Percentiles rank a stretch among this genome's conserved stretches.
Conservation (phyloP, 2,329 filamentous ascomycete genomes). For the Phaeosphaeria sp. region DNA sequence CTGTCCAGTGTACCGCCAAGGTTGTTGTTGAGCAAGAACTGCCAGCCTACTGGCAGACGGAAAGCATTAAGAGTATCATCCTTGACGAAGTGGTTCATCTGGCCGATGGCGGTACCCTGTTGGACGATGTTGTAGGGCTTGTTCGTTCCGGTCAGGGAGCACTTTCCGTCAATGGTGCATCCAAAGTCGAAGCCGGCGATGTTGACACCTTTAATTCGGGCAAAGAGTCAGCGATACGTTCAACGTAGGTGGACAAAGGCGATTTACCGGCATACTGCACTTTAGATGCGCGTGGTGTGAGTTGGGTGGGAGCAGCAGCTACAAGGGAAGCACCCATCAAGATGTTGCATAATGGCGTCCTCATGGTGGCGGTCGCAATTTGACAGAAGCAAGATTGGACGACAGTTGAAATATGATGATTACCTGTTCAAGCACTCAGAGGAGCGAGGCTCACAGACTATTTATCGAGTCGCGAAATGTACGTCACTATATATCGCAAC, state of each 20-base stretch:
- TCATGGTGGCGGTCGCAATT: slow-evolving; percentile 3
- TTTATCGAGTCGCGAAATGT: not conserved
- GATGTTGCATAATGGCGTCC: slow-evolving; percentile 2
- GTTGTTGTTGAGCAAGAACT: slow-evolving; percentile 63
- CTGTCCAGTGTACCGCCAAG: slow-evolving; percentile 59
- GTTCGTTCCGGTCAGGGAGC: slow-evolving; percentile 20
- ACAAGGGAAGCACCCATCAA: slow-evolving; percentile 3
- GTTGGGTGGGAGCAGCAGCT: slow-evolving; percentile 2
- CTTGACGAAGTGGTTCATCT: slow-evolving; percentile 65
- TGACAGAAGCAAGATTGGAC: not conserved
- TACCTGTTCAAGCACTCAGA: not conserved
- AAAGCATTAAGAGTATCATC: slow-evolving; percentile 64
- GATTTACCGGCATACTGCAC: slow-evolving; percentile 37
- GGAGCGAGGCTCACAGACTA: not conserved
- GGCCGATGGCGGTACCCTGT: slow-evolving; percentile 50
- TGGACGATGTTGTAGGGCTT: slow-evolving; percentile 21
- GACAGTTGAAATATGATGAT: not conserved
- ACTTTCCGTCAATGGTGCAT: slow-evolving; percentile 42
- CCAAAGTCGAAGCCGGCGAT: slow-evolving; percentile 60
- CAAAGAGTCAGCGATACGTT: not conserved
- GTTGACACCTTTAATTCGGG: slow-evolving; percentile 35
- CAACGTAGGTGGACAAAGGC: no score
- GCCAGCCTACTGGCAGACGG: slow-evolving; percentile 66
- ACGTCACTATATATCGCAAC: not conserved
- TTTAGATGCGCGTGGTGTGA: slow-evolving; percentile 11